A percentile compares a stretch with the other conserved stretches of the same genome.
These are phyloP conservation scores for Coleophoma cylindrospora DNA, from an alignment of 2,329 filamentous ascomycete genomes.

Conservation along the genomic window DNA sequence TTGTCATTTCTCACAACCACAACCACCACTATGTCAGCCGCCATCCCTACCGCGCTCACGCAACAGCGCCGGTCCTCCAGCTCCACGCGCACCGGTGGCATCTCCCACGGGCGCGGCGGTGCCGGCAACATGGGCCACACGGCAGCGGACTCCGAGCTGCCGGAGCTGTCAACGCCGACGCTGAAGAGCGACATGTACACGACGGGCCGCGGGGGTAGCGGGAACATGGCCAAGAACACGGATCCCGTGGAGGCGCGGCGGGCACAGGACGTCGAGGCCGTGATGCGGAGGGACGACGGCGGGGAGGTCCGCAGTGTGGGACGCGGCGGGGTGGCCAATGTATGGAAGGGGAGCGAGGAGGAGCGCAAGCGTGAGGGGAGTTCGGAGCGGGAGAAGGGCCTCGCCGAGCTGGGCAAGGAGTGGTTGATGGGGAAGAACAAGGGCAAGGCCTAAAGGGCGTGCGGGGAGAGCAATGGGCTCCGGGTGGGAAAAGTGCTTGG, in stretches of 20 bases:
- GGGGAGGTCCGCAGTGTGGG: constrained; percentile 58
- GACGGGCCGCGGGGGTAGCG: constrained; percentile 81
- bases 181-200: constrained; percentile 83
- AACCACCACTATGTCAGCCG: constrained; percentile 15
- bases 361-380: constrained; percentile 19
- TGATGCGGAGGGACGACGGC: constrained; percentile 46
- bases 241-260: constrained; percentile 70
- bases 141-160: constrained; percentile 40
- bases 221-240: constrained; percentile 77
- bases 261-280: constrained; percentile 74
- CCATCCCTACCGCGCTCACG: constrained; percentile 11
- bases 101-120: constrained; percentile 71
- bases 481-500: not conserved
- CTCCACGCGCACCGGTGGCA: constrained; percentile 5
- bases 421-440: constrained; percentile 35
- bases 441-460: constrained; percentile 9
- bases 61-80: constrained; percentile 14
- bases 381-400: constrained; percentile 27
- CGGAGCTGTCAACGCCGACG: constrained; percentile 74
- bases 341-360: constrained; percentile 43
- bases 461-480: not conserved
- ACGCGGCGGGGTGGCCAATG: constrained; percentile 71
- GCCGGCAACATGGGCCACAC: constrained; percentile 63
- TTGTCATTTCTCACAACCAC: not conserved
- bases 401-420: constrained; percentile 50